Conservation (phyloP, 1,139 yeast species). For the Candida dubliniensis region DNA sequence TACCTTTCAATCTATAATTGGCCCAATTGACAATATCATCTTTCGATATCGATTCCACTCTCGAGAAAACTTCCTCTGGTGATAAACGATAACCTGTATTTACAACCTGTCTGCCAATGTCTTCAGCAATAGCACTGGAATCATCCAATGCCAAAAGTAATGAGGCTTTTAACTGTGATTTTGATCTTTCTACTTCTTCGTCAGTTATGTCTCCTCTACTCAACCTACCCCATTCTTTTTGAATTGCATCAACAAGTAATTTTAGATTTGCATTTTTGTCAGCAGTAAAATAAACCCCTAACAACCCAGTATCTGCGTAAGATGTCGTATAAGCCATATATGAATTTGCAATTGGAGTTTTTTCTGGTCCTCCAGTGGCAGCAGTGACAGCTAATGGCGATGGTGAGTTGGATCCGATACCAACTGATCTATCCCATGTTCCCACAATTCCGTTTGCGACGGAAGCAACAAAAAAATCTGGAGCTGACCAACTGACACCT, state of each 20-base stretch:
- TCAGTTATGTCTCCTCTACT: slow-evolving; percentile 73
- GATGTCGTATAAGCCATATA: slow-evolving; percentile 97
- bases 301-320: slow-evolving; percentile 93
- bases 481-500: slow-evolving; percentile 97
- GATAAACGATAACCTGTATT: slow-evolving; percentile 89
- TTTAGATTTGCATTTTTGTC: slow-evolving; percentile 71
- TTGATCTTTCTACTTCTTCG: slow-evolving; percentile 90
- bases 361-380: slow-evolving; percentile 56
- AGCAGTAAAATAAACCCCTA: slow-evolving; percentile 93
- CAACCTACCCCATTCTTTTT: slow-evolving; percentile 87
- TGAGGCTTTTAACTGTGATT: slow-evolving; percentile 92
- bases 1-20: slow-evolving; percentile 71
- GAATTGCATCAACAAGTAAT: slow-evolving; percentile 67
- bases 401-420: slow-evolving; percentile 69
- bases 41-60: slow-evolving; percentile 76
- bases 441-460: slow-evolving; percentile 97
- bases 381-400: slow-evolving; percentile 78
- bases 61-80: slow-evolving; percentile 88
- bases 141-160: slow-evolving; percentile 87
- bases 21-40: slow-evolving; percentile 89
- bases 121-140: slow-evolving; percentile 95
- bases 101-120: slow-evolving; percentile 94
- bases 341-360: slow-evolving; percentile 76
- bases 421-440: slow-evolving; percentile 94
- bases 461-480: slow-evolving; percentile 91